Evolutionary conservation across 176 grass and related monocot species (phyloP), one percentile per base, ranked within the genome.

Genomic region (Eragrostis nindensis): DNA sequence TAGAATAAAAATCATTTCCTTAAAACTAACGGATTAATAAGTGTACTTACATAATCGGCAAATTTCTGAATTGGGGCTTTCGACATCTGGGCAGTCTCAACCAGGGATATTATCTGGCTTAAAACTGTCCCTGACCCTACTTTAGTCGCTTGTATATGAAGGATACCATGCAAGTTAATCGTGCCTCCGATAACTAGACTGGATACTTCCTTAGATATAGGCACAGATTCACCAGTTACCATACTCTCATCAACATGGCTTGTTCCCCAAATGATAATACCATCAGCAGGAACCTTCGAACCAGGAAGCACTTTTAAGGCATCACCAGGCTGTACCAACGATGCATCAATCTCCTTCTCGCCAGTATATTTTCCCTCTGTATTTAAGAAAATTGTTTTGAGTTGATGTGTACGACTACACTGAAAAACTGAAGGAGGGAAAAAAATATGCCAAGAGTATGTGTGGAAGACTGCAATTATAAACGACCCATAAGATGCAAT

Each of bases 11-110:
- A 75, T 7, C 24, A 75, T 43, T 48, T 66, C 27, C 9, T 19
- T 73, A 60, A 43, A 62, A 3, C 6, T 44, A 49, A 61, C 27
- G 67, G 39, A 47, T 22, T 70, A 65, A 85, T 4, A 66, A 66
- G 32, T 53, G 59, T 22, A 84, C 92, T 91, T 61, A 94, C 92
- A 85, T 89, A 91, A 73, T 97, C 94, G 73, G 94, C 94, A 18
- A 97, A 91, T 75, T 93, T 93, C 84, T 97, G 94, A 82, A 97
- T 91, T 70, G 94, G 86, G 24, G 94, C 94, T 83, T 97, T 97
- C 64, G 90, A 92, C 90, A 93, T 85, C 86, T 97, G 94, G 15
- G 94, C 94, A 62, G 80, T 89, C 81, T 97, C 94, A 70, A 97
- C 94, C 40, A 97, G 88, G 75, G 91, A 86, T 40, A 93, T 91